Conservation (phyloP, 768 basidiomycete species). For the Kockovaella imperatae region DNA sequence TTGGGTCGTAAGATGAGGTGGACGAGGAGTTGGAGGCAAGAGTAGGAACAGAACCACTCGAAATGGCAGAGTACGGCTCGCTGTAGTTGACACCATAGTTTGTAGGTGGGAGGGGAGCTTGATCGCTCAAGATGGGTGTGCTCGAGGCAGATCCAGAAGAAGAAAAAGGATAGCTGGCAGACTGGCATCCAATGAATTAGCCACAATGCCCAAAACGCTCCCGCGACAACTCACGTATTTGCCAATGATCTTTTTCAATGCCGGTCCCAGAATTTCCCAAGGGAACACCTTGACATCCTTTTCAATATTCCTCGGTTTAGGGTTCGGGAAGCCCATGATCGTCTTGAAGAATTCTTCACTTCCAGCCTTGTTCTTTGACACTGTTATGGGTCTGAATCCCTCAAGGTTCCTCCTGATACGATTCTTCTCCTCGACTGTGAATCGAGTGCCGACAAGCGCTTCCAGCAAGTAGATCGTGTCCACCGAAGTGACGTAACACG, state of each 20-base stretch:
- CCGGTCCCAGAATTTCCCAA: slow-evolving; percentile 47
- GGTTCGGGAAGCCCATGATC: slow-evolving; percentile 92
- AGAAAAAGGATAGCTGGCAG: slow-evolving; percentile 27
- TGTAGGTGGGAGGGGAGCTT: slow-evolving; percentile 4
- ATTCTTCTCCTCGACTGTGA: slow-evolving; percentile 94
- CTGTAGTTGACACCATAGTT: background rate
- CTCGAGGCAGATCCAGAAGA: slow-evolving; percentile 10
- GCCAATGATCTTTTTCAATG: slow-evolving; percentile 48
- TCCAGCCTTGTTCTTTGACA: slow-evolving; percentile 74
- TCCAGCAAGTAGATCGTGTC: slow-evolving; percentile 92
- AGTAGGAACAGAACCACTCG: background rate
- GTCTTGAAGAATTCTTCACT: slow-evolving; percentile 83
- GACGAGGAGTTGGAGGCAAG: slow-evolving; percentile 10
- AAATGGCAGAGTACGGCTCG: background rate
- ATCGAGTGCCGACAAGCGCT: slow-evolving; percentile 62
- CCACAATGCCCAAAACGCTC: background rate
- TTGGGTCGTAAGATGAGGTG: slow-evolving; percentile 1
- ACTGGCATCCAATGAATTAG: slow-evolving; percentile 9
- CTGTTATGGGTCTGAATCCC: slow-evolving; percentile 79
- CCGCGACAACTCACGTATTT: slow-evolving; percentile 50
- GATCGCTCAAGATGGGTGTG: background rate
- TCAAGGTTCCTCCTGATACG: slow-evolving; percentile 90
- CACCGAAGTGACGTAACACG: slow-evolving; percentile 86
- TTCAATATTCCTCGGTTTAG: slow-evolving; percentile 92
- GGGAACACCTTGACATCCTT: slow-evolving; percentile 69